Conservation (phyloP, 2,329 filamentous ascomycete species). For the Fusarium hainanense region DNA sequence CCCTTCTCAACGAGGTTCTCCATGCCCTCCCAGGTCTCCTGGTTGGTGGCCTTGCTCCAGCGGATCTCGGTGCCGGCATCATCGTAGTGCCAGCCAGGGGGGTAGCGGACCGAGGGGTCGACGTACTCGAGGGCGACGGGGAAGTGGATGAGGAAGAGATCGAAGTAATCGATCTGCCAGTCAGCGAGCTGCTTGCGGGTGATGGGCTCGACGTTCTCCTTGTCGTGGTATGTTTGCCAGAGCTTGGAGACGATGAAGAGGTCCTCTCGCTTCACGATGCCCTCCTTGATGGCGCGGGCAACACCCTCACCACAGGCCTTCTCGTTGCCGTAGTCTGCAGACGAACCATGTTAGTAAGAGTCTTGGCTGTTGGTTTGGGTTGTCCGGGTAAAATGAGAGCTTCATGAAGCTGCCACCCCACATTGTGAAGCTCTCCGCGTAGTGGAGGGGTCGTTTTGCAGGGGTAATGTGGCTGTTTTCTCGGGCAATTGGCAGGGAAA, state of each 20-base stretch:
- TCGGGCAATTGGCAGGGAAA: constrained; percentile 40
- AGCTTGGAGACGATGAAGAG: constrained; percentile 95
- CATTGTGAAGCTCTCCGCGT: constrained; percentile 24
- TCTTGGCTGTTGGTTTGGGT: neutral
- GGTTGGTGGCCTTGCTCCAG: constrained; percentile 75
- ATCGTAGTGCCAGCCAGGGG: constrained; percentile 80
- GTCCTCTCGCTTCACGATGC: constrained; percentile 83
- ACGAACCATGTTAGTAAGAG: constrained; percentile 8
- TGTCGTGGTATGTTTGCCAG: constrained; percentile 92
- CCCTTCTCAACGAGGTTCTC: constrained; percentile 76
- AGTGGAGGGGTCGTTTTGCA: constrained; percentile 40
- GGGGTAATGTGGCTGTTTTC: constrained; percentile 44
- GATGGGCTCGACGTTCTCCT: constrained; percentile 80
- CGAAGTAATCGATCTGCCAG: constrained; percentile 90
- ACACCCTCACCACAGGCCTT: constrained; percentile 81
- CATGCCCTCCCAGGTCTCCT: constrained; percentile 86
- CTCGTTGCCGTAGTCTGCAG: constrained; percentile 85
- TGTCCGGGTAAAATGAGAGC: constrained; percentile 10
- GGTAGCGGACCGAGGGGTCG: constrained; percentile 81
- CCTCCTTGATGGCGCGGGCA: constrained; percentile 82
- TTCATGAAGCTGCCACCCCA: constrained; percentile 35
- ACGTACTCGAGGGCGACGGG: constrained; percentile 88
- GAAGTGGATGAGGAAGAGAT: constrained; percentile 91
- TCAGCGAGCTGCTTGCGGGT: constrained; percentile 80
- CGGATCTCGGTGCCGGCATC: constrained; percentile 68